Evolutionary conservation across 2,329 filamentous ascomycete species (phyloP), one percentile per base, ranked within the genome.

Genomic region (Colletotrichum spaethianum): DNA sequence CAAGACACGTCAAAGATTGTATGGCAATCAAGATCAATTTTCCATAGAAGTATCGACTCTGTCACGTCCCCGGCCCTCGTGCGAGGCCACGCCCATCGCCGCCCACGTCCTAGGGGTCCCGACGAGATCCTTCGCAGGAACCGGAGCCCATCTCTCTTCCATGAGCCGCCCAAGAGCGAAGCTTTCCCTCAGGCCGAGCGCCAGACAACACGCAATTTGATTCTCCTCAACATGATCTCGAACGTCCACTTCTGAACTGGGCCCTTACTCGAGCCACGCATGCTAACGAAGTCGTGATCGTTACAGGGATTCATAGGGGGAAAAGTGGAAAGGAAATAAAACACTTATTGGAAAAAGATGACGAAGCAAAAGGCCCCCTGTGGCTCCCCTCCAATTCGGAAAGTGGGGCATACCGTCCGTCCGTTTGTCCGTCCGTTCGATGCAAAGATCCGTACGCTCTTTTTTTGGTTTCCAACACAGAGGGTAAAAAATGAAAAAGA

Each of bases 381-480:
- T 44, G 18, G 46, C 20, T 8, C n/a, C 20, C 26, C 50, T 52
- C 11, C 11, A 40, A 7, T 33, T 50, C 8, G 40, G 31, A 38
- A 44, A 26, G 23, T 23, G 42, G 28, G 20, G 20, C 36, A 16
- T 33, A 20, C 36, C 12, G 42, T 18, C 67, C 33, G 57, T 40
- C 28, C 12, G 42, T 18, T 61, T 26, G 57, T 40, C 28, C 9
- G 50, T 16, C 31, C 52, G 31, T 48, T 62, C 59, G 11, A 71
- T 63, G 64, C 57, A 68, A 68, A 63, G 38, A 62, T 26, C n/a
- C 38, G 2, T 42, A 44, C 46, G 44, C 64, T 55, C 52, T 59
- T 52, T 33, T 44, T 52, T 64, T 69, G 26, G 23, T 71, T 71
- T 68, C 57, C 69, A 68, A 71, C 36, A n/a, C 61, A 16, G 12